These are phyloP conservation scores for Aegilops bicornis DNA, from an alignment of 176 grass and related monocot genomes.

Conservation along the genomic window DNA sequence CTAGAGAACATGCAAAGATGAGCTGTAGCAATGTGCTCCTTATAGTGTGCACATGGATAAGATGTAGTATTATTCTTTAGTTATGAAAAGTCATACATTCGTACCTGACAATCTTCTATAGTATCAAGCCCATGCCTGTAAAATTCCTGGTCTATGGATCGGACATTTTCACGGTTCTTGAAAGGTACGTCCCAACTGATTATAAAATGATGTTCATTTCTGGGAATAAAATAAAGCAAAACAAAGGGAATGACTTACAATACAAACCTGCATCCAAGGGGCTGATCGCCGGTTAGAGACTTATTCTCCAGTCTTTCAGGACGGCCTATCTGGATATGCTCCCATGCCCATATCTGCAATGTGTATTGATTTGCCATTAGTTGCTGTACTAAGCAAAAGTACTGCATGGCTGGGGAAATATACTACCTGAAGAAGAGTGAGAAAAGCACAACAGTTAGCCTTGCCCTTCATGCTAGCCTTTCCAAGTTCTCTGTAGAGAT, in stretches of 20 bases:
- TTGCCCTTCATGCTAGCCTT: constrained; percentile 57
- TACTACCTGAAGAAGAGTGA: constrained; percentile 48
- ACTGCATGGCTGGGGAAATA: neutral
- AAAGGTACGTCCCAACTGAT: constrained; percentile 46
- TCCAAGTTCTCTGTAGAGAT: constrained; percentile 55
- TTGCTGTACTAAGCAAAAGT: neutral
- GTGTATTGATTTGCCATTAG: neutral
- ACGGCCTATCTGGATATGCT: constrained; percentile 48
- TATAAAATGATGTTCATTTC: constrained; percentile 8
- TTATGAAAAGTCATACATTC: neutral
- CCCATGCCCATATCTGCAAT: constrained; percentile 54
- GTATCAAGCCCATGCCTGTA: constrained; percentile 49
- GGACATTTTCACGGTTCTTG: constrained; percentile 45
- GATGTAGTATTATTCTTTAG: neutral
- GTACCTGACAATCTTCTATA: constrained; percentile 44
- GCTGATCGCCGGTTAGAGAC: constrained; percentile 7
- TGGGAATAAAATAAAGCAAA: neutral
- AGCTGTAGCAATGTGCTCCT: neutral
- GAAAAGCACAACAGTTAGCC: constrained; percentile 47
- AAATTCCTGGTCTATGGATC: constrained; percentile 43
- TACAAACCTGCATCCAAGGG: constrained; percentile 60
- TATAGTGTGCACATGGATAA: neutral
- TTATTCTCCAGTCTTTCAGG: constrained; percentile 43
- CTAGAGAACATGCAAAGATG: constrained; percentile 24
- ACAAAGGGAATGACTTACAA: neutral